Percentiles rank a stretch among this genome's conserved stretches.
phyloP scores from a whole-genome alignment of 768 basidiomycete species.

The Boletus sp. region DNA sequence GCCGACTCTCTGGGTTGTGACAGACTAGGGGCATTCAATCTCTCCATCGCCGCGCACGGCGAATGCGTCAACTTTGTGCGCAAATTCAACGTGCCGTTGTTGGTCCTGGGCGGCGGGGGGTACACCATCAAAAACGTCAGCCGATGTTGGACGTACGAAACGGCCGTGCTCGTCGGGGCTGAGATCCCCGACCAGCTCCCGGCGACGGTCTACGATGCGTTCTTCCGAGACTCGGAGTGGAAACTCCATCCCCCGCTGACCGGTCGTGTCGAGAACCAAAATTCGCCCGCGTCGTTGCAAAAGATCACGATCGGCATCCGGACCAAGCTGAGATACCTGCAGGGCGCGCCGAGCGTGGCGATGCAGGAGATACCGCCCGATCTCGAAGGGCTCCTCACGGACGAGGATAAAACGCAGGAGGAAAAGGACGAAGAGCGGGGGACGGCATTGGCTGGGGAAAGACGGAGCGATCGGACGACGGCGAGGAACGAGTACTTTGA shows the following conservation, averaged over 20 bases:
- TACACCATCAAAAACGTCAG: conserved; percentile 97
- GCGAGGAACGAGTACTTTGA: conserved; percentile 73
- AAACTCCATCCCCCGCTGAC: conserved; percentile 92
- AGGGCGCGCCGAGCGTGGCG: conserved; percentile 94
- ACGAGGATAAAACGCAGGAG: conserved; percentile 65
- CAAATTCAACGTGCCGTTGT: conserved; percentile 84
- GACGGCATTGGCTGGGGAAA: conserved; percentile 52
- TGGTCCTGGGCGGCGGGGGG: conserved; percentile 93
- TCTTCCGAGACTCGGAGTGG: conserved; percentile 90
- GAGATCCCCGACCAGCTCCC: conserved; percentile 86
- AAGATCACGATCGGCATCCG: conserved; percentile 83
- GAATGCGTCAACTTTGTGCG: conserved; percentile 98
- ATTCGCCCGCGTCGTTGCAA: conserved; percentile 78
- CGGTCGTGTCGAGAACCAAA: conserved; percentile 90
- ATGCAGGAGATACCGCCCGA: conserved; percentile 98
- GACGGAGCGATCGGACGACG: conserved; percentile 49
- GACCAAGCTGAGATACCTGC: conserved; percentile 87
- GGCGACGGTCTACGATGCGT: conserved; percentile 84
- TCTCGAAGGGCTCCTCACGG: conserved; percentile 70
- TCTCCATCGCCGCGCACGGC: conserved; percentile 95
- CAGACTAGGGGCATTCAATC: conserved; percentile 93
- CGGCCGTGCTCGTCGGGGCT: conserved; percentile 84
- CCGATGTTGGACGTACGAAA: conserved; percentile 99
- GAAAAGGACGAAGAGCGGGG: conserved; percentile 71
- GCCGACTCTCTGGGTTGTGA: conserved; percentile 96